phyloP scores from a whole-genome alignment of 164 flowering plant species.

The Berberis thunbergii region DNA sequence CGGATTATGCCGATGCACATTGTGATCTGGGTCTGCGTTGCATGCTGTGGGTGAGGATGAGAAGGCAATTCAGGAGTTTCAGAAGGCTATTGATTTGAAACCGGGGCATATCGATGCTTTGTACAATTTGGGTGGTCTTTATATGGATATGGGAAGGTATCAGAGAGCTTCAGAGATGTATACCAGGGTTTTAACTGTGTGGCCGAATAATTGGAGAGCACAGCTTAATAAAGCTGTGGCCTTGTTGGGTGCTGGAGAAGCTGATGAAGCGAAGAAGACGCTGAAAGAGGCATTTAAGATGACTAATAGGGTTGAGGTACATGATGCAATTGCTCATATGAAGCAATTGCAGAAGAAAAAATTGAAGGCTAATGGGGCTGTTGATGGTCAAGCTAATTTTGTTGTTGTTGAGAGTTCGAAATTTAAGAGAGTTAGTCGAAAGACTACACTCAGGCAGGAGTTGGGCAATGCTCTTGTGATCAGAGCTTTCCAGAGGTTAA shows the following conservation, averaged over 20 bases:
- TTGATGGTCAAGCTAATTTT: conserved; percentile 51
- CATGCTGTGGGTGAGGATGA: conserved; percentile 91
- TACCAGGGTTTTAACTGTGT: conserved; percentile 80
- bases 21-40: conserved; percentile 96
- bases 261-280: conserved; percentile 89
- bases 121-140: conserved; percentile 88
- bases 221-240: conserved; percentile 95
- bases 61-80: conserved; percentile 90
- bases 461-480: conserved; percentile 68
- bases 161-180: conserved; percentile 99
- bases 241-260: conserved; percentile 87
- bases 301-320: conserved; percentile 92
- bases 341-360: conserved; percentile 86
- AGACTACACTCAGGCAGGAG: conserved; percentile 57
- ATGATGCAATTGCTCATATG: conserved; percentile 85
- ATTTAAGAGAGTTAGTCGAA: conserved; percentile 62
- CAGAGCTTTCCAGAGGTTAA: conserved; percentile 81
- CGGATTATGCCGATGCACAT: conserved; percentile 96
- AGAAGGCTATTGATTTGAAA: conserved; percentile 91
- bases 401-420: conserved; percentile 54
- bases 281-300: conserved; percentile 92
- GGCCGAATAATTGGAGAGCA: conserved; percentile 96
- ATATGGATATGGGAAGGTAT: conserved; percentile 91
- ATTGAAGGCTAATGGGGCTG: conserved; percentile 42
- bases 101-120: conserved; percentile 97